Conservation (phyloP, 495 filamentous ascomycete species). For the Tuber microsphaerosporum region DNA sequence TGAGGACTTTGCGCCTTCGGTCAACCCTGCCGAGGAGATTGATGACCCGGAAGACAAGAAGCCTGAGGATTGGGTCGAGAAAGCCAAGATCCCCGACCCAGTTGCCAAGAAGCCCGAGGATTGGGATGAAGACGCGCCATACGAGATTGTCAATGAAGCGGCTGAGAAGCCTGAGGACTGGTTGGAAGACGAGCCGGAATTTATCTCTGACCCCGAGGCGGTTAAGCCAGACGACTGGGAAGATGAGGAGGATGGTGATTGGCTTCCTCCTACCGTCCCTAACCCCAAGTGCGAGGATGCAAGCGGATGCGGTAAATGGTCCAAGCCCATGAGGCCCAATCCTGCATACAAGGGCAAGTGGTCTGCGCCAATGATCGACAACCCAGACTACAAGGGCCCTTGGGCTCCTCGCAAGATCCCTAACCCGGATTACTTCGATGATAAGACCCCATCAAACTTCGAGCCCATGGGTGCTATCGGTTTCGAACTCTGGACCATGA, state of each 20-base stretch:
- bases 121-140: slow-evolving; percentile 98
- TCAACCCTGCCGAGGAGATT: slow-evolving; percentile 95
- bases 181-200: slow-evolving; percentile 83
- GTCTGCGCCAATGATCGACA: slow-evolving; percentile 88
- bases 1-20: slow-evolving; percentile 84
- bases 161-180: slow-evolving; percentile 90
- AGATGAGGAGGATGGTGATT: slow-evolving; percentile 99
- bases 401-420: slow-evolving; percentile 94
- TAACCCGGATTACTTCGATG: slow-evolving; percentile 96
- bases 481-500: slow-evolving; percentile 99
- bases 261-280: slow-evolving; percentile 82
- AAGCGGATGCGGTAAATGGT: slow-evolving; percentile 92
- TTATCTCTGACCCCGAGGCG: slow-evolving; percentile 88
- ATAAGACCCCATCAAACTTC: slow-evolving; percentile 92
- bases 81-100: slow-evolving; percentile 80
- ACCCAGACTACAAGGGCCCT: slow-evolving; percentile 94
- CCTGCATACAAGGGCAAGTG: slow-evolving; percentile 99
- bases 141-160: slow-evolving; percentile 87
- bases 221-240: slow-evolving; percentile 99
- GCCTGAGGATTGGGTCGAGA: slow-evolving; percentile 93
- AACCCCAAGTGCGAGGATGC: slow-evolving; percentile 94
- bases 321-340: slow-evolving; percentile 88
- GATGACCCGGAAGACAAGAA: slow-evolving; percentile 93
- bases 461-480: slow-evolving; percentile 98
- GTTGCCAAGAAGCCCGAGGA: slow-evolving; percentile 93